Conservation (phyloP, 2,329 filamentous ascomycete genomes). For the Thielaviopsis populi region DNA sequence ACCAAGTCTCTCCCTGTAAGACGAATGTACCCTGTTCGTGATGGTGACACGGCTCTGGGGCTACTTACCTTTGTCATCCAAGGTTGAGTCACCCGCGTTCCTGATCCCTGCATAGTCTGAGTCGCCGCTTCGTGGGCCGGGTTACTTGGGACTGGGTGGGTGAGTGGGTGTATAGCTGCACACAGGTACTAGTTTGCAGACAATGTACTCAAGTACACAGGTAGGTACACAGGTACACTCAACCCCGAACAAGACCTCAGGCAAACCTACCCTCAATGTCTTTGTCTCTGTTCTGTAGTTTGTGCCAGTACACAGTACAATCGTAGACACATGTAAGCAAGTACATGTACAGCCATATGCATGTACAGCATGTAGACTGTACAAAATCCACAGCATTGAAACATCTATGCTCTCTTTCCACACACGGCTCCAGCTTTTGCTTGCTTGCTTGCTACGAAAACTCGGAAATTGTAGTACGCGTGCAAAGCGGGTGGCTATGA, state of each 20-base stretch:
- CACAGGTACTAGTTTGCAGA: background rate
- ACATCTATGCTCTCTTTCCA: no score
- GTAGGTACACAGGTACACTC: background rate
- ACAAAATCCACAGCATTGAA: no score
- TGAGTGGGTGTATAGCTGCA: background rate
- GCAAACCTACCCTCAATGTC: background rate
- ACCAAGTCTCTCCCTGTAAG: background rate
- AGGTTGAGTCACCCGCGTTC: conserved; percentile 16
- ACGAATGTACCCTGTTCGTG: background rate
- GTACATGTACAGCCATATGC: background rate
- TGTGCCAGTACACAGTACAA: background rate
- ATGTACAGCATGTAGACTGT: background rate
- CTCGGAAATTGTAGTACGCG: background rate
- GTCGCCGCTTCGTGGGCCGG: background rate
- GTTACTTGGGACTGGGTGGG: background rate
- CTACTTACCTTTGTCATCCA: background rate
- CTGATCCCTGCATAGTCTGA: conserved; percentile 11
- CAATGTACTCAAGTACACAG: no score
- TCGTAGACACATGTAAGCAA: background rate
- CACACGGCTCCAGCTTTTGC: no score
- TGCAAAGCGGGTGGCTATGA: conserved; percentile 7
- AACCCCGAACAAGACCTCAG: no score
- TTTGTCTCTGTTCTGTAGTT: background rate
- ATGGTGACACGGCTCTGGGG: background rate
- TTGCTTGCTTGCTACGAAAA: background rate